Percentiles rank a stretch among this genome's conserved stretches.
These are phyloP conservation scores for Cordyceps sp. DNA, from an alignment of 2,329 filamentous ascomycete species.

Conservation along the genomic window DNA sequence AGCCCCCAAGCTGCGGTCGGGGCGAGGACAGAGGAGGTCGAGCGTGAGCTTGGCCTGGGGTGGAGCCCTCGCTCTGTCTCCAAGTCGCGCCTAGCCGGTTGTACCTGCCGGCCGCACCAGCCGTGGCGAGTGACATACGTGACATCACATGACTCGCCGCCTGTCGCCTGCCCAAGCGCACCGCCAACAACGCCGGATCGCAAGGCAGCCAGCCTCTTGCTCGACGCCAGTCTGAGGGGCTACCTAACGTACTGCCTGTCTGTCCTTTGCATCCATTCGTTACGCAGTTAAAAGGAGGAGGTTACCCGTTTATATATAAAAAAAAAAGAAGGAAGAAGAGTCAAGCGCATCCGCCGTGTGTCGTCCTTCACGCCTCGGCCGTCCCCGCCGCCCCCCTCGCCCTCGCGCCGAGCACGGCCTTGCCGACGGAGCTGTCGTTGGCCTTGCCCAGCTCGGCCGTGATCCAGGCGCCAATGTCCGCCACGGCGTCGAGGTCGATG, in stretches of 20 bases:
- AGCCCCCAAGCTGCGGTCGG: conserved; percentile 5
- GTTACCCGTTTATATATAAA: too few species aligned
- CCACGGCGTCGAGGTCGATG: conserved; percentile 49
- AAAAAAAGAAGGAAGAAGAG: too few species aligned
- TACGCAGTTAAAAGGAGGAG: too few species aligned
- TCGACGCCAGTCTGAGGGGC: too few species aligned
- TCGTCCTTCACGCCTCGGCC: background rate
- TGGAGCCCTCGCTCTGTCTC: conserved; percentile 17
- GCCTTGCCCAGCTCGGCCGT: conserved; percentile 41
- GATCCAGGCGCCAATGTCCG: conserved; percentile 59
- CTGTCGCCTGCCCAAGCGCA: too few species aligned
- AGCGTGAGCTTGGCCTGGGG: conserved; percentile 19
- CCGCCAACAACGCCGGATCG: too few species aligned
- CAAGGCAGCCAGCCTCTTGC: too few species aligned
- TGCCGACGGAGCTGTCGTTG: conserved; percentile 52
- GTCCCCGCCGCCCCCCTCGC: conserved; percentile 6
- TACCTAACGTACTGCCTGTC: too few species aligned
- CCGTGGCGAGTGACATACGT: conserved; percentile 5
- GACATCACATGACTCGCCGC: conserved; percentile 22
- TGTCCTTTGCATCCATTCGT: too few species aligned
- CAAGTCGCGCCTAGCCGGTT: too few species aligned
- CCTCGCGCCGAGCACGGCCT: conserved; percentile 39
- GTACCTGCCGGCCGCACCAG: background rate
- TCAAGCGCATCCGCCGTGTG: too few species aligned
- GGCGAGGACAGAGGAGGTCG: conserved; percentile 20